phyloP scores from a whole-genome alignment of 192 early-diverging fungal genomes.

The Dimargaris cristalligena region DNA sequence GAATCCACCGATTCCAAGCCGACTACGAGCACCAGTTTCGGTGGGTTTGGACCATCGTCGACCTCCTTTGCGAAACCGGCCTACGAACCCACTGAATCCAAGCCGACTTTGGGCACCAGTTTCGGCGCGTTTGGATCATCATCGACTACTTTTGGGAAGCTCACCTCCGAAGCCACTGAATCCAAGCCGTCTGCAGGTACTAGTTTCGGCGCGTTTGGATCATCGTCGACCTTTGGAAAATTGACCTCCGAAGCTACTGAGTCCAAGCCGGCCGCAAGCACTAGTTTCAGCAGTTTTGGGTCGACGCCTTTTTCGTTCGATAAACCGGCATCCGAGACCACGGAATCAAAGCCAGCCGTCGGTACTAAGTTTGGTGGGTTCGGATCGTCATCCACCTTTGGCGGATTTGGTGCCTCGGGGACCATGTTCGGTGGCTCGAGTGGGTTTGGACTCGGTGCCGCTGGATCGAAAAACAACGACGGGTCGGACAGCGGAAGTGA shows the following conservation, averaged over 20 bases:
- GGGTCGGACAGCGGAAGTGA: constrained; percentile 5
- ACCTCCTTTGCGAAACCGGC: not conserved
- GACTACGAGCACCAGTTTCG: not conserved
- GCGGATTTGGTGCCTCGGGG: not conserved
- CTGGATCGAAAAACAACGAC: not conserved
- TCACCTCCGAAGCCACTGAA: not conserved
- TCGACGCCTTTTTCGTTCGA: not conserved
- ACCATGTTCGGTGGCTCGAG: not conserved
- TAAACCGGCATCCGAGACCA: not conserved
- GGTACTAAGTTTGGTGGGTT: too few species aligned
- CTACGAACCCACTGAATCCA: not conserved
- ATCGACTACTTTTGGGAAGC: too few species aligned
- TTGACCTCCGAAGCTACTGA: not conserved
- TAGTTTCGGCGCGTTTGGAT: not conserved
- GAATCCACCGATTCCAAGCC: not conserved
- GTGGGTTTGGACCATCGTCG: not conserved
- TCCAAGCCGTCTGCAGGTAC: not conserved
- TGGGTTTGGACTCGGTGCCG: not conserved
- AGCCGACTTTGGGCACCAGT: not conserved
- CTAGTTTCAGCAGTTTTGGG: not conserved
- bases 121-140: not conserved
- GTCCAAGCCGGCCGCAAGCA: not conserved
- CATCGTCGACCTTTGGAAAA: too few species aligned
- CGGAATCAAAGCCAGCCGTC: not conserved
- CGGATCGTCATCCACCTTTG: too few species aligned